Base-by-base conservation (phyloP, 805 yeast species). In the Starmerella scarabaei region DNA sequence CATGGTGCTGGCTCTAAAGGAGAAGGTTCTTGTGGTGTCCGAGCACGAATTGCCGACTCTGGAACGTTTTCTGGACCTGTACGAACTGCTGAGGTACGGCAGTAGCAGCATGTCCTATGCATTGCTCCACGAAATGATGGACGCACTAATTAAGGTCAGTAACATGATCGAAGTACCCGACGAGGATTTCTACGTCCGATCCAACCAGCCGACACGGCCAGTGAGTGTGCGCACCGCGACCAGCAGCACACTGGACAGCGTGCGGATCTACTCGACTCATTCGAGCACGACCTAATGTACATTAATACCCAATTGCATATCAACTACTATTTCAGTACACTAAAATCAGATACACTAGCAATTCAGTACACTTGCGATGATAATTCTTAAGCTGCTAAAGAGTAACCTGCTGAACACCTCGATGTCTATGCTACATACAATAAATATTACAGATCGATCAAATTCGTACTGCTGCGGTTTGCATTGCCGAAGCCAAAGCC, bases 401-500 rank as follows among this genome's bases (percentile, higher is more conserved):
- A n/a, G n/a, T n/a, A n/a, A n/a, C n/a, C n/a, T n/a, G n/a, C n/a
- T n/a, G n/a, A n/a, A n/a, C n/a, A n/a, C n/a, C n/a, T n/a, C n/a
- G n/a, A n/a, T n/a, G n/a, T n/a, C n/a, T n/a, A n/a, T n/a, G n/a
- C n/a, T n/a, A 11, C 26, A 23, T 7, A 11, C 26, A 23, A 23
- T 23, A 23, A 23, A 23, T 23, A 7, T 30, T 45, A 58, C 26
- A 58, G 32, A 36, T 58, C 62, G 37, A 58, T 57, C 41, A 58
- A 48, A 37, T 50, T 56, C 38, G 53, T 48, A 37, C 45, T 59
- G 60, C 42, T 55, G 55, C 27, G 49, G 23, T 59, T 61, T 47
- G 77, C 83, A 51, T 85, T 86, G 36, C 96, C 96, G 61, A 86
- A 86, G 1, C 97, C 97, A 56, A 75, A 85, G 2, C 97, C 97